phyloP scores from a whole-genome alignment of 2,329 filamentous ascomycete genomes.

The Grosmannia huntii region DNA sequence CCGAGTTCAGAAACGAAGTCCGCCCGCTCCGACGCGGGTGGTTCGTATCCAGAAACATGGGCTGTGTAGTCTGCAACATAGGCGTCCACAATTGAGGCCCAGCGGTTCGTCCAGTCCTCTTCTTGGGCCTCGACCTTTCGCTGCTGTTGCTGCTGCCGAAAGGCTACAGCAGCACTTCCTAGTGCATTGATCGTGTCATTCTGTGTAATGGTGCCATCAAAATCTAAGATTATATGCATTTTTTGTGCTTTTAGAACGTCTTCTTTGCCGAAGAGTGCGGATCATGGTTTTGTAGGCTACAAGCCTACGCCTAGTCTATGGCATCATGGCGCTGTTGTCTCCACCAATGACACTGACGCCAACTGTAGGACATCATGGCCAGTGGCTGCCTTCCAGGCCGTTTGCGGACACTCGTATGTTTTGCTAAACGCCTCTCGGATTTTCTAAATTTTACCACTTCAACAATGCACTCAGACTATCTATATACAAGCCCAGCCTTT shows the following conservation, averaged over 20 bases:
- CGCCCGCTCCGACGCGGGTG: slow-evolving; percentile 20
- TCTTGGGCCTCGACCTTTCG: background rate
- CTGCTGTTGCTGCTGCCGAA: slow-evolving; percentile 14
- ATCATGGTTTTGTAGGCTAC: background rate
- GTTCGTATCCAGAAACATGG: slow-evolving; percentile 18
- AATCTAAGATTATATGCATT: slow-evolving; percentile 41
- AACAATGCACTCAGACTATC: background rate
- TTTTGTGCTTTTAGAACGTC: slow-evolving; percentile 2
- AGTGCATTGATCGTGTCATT: slow-evolving; percentile 39
- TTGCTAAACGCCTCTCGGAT: background rate
- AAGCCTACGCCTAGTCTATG: background rate
- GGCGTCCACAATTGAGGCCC: slow-evolving; percentile 30
- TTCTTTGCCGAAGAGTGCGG: background rate
- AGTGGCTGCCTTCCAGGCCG: background rate
- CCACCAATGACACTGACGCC: background rate
- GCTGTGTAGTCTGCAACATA: slow-evolving; percentile 32
- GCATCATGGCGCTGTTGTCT: background rate
- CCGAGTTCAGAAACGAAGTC: slow-evolving; percentile 25
- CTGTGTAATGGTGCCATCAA: slow-evolving; percentile 46
- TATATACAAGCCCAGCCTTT: background rate
- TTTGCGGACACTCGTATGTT: no score
- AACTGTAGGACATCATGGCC: background rate
- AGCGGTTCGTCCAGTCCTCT: slow-evolving; percentile 21
- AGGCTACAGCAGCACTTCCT: slow-evolving; percentile 28
- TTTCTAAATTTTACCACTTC: background rate